A percentile compares a stretch with the other conserved stretches of the same genome.
These are phyloP conservation scores for Fusarium chaquense DNA, from an alignment of 2,329 filamentous ascomycete genomes.

Conservation along the genomic window DNA sequence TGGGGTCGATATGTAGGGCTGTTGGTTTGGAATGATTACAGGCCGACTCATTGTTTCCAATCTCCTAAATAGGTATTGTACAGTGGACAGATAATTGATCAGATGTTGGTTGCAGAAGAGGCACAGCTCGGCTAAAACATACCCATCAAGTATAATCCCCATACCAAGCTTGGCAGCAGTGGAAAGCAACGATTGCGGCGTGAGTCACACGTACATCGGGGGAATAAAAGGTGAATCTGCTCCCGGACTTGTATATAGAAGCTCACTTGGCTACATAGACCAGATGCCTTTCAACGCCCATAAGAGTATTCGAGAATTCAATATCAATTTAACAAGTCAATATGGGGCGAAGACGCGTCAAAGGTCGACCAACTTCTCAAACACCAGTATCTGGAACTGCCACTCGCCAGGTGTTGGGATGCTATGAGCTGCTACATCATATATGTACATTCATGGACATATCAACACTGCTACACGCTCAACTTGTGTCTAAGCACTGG, in stretches of 20 bases:
- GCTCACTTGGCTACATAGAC: rapidly evolving
- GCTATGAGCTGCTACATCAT: not conserved
- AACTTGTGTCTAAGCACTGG: not conserved
- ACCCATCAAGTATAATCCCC: not conserved
- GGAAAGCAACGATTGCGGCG: not conserved
- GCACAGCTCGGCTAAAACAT: not conserved
- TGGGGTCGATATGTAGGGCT: not conserved
- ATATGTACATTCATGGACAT: not conserved
- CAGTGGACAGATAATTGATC: not conserved
- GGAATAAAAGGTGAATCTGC: too few species aligned
- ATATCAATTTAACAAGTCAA: not conserved
- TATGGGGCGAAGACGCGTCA: not conserved
- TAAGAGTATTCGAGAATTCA: not conserved
- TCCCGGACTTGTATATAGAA: not conserved
- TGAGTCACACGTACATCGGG: not conserved
- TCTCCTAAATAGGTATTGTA: not conserved
- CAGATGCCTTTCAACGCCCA: not conserved
- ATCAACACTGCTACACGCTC: not conserved
- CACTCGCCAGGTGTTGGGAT: not conserved
- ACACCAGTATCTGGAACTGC: not conserved
- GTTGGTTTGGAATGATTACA: too few species aligned
- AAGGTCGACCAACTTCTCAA: not conserved
- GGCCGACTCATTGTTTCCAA: not conserved
- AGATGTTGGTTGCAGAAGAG: not conserved
- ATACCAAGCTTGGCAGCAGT: not conserved